phyloP scores from a whole-genome alignment of 108 stramenopile genomes.

The Cylindrotheca fusiformis region DNA sequence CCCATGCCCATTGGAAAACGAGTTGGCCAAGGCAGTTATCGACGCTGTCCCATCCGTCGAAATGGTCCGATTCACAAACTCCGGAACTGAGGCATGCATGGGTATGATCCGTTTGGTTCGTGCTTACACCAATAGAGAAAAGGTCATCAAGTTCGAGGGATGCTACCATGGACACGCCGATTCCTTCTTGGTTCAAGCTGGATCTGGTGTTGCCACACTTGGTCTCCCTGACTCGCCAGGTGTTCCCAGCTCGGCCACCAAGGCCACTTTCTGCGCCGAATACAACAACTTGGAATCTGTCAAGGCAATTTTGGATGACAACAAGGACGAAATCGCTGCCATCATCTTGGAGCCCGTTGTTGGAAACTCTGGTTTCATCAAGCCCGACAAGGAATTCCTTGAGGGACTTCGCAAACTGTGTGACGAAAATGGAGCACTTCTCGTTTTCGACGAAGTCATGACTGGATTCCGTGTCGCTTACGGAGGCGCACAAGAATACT shows the following conservation, averaged over 20 bases:
- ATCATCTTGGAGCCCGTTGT: constrained; percentile 97
- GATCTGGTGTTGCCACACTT: constrained; percentile 96
- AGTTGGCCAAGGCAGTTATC: constrained; percentile 95
- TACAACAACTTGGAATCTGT: constrained; percentile 96
- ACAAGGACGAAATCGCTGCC: constrained; percentile 93
- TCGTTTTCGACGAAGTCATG: constrained; percentile 99
- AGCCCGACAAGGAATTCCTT: constrained; percentile 94
- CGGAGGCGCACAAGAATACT: constrained; percentile 96
- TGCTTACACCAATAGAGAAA: constrained; percentile 92
- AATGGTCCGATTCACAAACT: constrained; percentile 99
- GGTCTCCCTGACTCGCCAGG: constrained; percentile 97
- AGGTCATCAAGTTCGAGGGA: constrained; percentile 98
- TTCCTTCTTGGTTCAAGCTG: constrained; percentile 97
- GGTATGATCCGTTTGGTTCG: constrained; percentile 98
- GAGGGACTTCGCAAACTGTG: constrained; percentile 88
- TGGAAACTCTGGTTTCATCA: constrained; percentile 99
- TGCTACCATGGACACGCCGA: constrained; percentile 99
- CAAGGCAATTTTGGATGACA: constrained; percentile 81
- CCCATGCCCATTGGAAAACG: constrained; percentile 94
- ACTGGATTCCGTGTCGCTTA: constrained; percentile 98
- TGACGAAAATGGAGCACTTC: constrained; percentile 85
- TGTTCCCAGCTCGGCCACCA: constrained; percentile 89
- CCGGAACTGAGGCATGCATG: constrained; percentile 99
- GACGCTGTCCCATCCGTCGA: constrained; percentile 97
- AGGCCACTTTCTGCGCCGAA: constrained; percentile 92